These are phyloP conservation scores for Myxozyma kluyveri DNA, from an alignment of 805 yeast genomes.

Conservation along the genomic window DNA sequence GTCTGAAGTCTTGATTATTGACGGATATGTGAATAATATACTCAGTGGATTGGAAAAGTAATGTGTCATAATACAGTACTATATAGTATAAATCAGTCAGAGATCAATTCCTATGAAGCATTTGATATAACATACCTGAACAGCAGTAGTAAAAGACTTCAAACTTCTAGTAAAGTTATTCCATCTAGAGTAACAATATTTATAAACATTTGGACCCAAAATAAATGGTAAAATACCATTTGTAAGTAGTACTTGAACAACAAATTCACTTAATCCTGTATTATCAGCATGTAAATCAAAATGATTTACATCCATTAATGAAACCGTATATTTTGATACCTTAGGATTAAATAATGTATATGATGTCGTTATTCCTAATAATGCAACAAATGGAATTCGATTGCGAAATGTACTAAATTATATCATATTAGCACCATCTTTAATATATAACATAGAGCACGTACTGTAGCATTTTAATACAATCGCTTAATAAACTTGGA, in stretches of 20 bases:
- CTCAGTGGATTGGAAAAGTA: conserved; percentile 42
- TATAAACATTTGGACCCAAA: conserved; percentile 16
- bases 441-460: not conserved
- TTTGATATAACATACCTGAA: conserved; percentile 30
- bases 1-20: conserved; percentile 9
- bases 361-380: conserved; percentile 40
- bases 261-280: conserved; percentile 10
- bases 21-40: conserved; percentile 27
- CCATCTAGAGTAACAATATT: conserved; percentile 9
- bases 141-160: conserved; percentile 18
- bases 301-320: conserved; percentile 32
- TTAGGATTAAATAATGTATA: conserved; percentile 39
- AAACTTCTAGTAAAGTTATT: conserved; percentile 13
- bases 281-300: conserved; percentile 33
- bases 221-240: conserved; percentile 7
- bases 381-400: conserved; percentile 37
- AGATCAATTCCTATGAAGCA: conserved; percentile 9
- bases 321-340: conserved; percentile 34
- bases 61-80: conserved; percentile 39
- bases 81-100: no score
- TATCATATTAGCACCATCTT: not conserved
- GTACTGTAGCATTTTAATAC: conserved; percentile 36
- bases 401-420: conserved; percentile 32
- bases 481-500: conserved; percentile 32
- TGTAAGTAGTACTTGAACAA: conserved; percentile 20